These are phyloP conservation scores for Helicocarpus griseus DNA, from an alignment of 2,329 filamentous ascomycete species.

Conservation along the genomic window DNA sequence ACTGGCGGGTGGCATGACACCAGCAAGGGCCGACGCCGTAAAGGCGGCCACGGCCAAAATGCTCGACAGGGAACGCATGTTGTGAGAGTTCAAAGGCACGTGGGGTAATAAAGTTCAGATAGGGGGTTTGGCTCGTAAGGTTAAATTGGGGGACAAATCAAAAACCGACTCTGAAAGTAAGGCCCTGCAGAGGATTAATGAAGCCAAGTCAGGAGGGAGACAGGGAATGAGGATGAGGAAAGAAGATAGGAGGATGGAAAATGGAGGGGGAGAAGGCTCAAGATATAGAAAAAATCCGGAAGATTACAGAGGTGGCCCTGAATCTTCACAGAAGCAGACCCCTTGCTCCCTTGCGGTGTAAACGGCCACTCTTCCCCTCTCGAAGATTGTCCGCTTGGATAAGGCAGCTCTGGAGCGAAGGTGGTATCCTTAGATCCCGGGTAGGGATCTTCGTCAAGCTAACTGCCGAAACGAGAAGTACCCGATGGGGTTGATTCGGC, in stretches of 20 bases:
- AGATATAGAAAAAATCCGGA: neutral
- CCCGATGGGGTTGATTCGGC: neutral
- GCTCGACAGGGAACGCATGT: conserved; percentile 13
- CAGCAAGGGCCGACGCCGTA: conserved; percentile 15
- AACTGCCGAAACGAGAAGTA: neutral
- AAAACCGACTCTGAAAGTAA: neutral
- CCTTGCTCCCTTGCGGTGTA: neutral
- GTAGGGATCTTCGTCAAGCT: too few relatives aligned
- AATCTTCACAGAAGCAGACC: neutral
- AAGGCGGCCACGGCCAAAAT: conserved; percentile 8
- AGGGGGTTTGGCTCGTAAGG: neutral
- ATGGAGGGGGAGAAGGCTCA: neutral
- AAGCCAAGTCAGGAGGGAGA: neutral
- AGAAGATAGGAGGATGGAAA: neutral
- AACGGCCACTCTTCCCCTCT: too few relatives aligned
- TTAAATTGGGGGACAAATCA: neutral
- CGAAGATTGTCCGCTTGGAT: neutral
- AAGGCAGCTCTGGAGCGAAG: neutral
- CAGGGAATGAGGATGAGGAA: neutral
- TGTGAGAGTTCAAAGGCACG: neutral
- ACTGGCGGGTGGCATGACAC: conserved; percentile 14
- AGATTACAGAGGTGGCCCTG: neutral
- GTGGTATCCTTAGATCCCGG: neutral
- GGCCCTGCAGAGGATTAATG: neutral
- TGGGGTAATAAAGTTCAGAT: neutral